These are phyloP conservation scores for Pyronema omphalodes DNA, from an alignment of 495 filamentous ascomycete species.

Conservation along the genomic window DNA sequence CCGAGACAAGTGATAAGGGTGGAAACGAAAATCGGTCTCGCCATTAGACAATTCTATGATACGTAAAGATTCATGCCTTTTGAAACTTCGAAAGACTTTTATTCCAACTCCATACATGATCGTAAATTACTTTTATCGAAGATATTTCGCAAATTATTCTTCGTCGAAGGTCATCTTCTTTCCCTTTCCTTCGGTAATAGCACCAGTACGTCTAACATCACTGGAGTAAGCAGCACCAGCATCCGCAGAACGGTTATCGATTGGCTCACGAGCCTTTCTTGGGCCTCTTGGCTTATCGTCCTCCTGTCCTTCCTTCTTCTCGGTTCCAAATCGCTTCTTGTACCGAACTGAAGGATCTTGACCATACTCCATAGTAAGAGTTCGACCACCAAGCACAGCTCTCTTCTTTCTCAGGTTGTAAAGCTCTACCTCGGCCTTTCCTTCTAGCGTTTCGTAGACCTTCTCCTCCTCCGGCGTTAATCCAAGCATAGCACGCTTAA, in stretches of 20 bases:
- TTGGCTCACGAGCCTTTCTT: conserved; percentile 15
- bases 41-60: no score
- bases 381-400: conserved; percentile 34
- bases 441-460: conserved; percentile 39
- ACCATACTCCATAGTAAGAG: conserved; percentile 75
- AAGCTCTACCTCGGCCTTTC: conserved; percentile 32
- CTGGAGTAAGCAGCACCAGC: conserved; percentile 29
- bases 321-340: conserved; percentile 77
- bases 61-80: no score
- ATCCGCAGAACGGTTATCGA: conserved; percentile 27
- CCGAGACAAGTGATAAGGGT: no score
- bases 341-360: conserved; percentile 76
- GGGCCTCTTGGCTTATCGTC: conserved; percentile 6
- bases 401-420: conserved; percentile 35
- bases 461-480: conserved; percentile 41
- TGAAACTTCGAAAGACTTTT: no score
- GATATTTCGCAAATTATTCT: not conserved
- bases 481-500: conserved; percentile 62
- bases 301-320: conserved; percentile 23
- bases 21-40: no score
- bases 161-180: conserved; percentile 72
- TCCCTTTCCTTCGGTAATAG: conserved; percentile 54
- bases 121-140: no score
- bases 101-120: no score
- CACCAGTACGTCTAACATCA: conserved; percentile 44